Conservation (phyloP, 345 rosid species). For the Camelina laxa region DNA sequence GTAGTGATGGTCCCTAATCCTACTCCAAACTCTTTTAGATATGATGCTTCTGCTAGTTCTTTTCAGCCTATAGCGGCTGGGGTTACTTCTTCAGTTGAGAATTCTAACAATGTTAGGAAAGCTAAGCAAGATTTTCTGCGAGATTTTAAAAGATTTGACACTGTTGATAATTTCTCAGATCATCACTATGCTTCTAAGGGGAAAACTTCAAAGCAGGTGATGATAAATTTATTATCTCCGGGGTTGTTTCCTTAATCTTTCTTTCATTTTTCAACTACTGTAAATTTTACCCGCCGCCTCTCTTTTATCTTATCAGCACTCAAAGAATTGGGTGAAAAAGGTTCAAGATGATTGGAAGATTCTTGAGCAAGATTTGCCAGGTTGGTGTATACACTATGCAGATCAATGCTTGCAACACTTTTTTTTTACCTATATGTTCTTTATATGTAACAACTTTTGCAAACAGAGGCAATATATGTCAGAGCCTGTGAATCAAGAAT, state of each 20-base stretch:
- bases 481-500: slow-evolving; percentile 89
- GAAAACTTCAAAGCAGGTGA: slow-evolving; percentile 59
- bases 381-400: slow-evolving; percentile 45
- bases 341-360: slow-evolving; percentile 93
- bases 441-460: slow-evolving; percentile 1
- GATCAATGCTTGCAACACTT: slow-evolving; percentile 11
- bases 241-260: background rate
- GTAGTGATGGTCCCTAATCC: slow-evolving; percentile 24
- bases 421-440: background rate
- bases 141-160: slow-evolving; percentile 71
- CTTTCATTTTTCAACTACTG: background rate
- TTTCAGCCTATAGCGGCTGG: slow-evolving; percentile 25
- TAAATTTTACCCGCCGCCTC: background rate
- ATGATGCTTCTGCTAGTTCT: slow-evolving; percentile 33
- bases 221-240: background rate
- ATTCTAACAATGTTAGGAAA: slow-evolving; percentile 30
- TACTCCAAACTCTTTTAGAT: slow-evolving; percentile 15
- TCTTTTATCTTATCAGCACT: slow-evolving; percentile 50
- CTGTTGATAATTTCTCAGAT: slow-evolving; percentile 71
- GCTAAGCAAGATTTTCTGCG: slow-evolving; percentile 51
- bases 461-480: slow-evolving; percentile 76
- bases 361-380: slow-evolving; percentile 89
- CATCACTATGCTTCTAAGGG: slow-evolving; percentile 59
- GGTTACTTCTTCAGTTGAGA: slow-evolving; percentile 21
- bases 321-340: slow-evolving; percentile 73